A percentile compares a stretch with the other conserved stretches of the same genome.
phyloP scores from a whole-genome alignment of 768 basidiomycete genomes.

The Amylocystis lapponica region DNA sequence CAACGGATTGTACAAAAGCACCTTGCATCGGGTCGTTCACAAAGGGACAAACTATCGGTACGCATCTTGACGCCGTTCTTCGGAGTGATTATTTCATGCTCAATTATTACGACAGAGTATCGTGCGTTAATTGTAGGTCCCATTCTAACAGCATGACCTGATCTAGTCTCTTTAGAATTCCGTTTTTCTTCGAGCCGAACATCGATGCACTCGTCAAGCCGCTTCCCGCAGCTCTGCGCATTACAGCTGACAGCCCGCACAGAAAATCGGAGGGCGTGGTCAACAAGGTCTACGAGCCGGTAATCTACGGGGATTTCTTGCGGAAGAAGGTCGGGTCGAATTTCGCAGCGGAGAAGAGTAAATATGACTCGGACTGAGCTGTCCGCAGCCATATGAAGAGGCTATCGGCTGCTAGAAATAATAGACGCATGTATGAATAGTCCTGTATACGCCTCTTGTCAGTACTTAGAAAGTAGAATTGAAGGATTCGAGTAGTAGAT shows the following conservation, averaged over 20 bases:
- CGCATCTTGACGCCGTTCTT: too few relatives aligned
- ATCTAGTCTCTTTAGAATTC: slow-evolving; percentile 50
- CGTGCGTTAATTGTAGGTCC: slow-evolving; percentile 39
- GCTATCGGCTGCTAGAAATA: too few relatives aligned
- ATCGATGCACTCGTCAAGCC: slow-evolving; percentile 68
- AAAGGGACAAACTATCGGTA: slow-evolving; percentile 60
- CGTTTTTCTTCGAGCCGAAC: slow-evolving; percentile 94
- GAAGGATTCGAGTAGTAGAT: too few relatives aligned
- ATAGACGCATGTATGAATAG: too few relatives aligned
- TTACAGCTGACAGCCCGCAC: slow-evolving; percentile 25
- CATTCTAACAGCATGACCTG: not conserved
- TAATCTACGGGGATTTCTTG: slow-evolving; percentile 79
- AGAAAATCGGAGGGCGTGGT: slow-evolving; percentile 8
- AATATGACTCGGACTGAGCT: too few relatives aligned
- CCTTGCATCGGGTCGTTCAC: slow-evolving; percentile 87
- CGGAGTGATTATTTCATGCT: not conserved
- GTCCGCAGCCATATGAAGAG: too few relatives aligned
- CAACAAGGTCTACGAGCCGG: slow-evolving; percentile 35
- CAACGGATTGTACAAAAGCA: slow-evolving; percentile 80
- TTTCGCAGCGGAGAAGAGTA: too few relatives aligned
- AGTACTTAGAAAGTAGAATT: too few relatives aligned
- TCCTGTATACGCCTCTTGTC: too few relatives aligned
- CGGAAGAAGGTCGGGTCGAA: slow-evolving; percentile 67
- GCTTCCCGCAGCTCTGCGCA: slow-evolving; percentile 51
- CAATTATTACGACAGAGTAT: slow-evolving; percentile 45